Evolutionary conservation across 345 rosid genomes (phyloP).

Genomic region (Cardiospermum halicacabum): DNA sequence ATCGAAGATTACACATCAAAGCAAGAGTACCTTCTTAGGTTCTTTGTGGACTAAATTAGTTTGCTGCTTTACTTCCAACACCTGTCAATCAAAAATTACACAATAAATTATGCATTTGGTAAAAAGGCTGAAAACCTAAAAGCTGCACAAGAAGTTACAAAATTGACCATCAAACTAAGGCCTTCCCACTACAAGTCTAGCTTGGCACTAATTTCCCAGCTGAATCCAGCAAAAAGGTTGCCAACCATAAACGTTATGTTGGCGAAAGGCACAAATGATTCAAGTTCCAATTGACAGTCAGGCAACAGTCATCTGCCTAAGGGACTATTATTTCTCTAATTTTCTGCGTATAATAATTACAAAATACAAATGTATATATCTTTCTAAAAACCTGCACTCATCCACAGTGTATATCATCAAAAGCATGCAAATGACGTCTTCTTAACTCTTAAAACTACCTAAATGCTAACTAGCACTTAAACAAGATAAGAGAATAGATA

Average conservation of each 20-base stretch:
- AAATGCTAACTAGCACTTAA: no score
- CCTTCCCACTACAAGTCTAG: neutral
- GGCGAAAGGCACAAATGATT: neutral
- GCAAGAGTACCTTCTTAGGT: constrained; percentile 56
- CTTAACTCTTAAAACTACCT: no score
- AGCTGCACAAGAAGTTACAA: neutral
- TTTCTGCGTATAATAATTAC: neutral
- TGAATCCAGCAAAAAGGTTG: neutral
- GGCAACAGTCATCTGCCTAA: neutral
- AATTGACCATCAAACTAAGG: neutral
- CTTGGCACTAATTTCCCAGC: neutral
- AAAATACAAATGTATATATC: neutral
- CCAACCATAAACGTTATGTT: neutral
- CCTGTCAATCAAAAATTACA: constrained; percentile 30
- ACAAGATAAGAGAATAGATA: constrained; percentile 4
- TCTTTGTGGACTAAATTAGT: constrained; percentile 69
- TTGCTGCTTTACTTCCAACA: constrained; percentile 52
- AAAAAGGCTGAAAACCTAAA: neutral
- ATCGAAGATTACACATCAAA: constrained; percentile 5
- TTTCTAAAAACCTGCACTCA: neutral
- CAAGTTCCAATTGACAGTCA: neutral
- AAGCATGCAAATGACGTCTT: no score
- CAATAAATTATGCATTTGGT: constrained; percentile 4
- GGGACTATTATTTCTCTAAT: neutral
- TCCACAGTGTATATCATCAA: neutral